Evolutionary conservation across 164 flowering plant genomes (phyloP).

Genomic region (Paratinospora sagittata): DNA sequence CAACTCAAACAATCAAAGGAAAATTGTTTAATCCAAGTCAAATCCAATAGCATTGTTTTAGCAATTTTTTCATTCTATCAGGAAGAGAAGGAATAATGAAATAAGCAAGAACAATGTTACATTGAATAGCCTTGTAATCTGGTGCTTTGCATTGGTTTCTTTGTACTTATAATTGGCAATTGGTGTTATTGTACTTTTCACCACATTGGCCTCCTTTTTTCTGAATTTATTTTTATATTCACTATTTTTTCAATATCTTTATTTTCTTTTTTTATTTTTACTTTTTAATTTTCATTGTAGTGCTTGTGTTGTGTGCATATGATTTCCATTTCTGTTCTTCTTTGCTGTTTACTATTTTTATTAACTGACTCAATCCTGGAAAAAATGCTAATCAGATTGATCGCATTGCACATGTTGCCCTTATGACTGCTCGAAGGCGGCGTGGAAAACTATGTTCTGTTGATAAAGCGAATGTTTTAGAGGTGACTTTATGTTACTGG

Average conservation of each 20-base stretch:
- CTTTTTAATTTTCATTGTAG: not conserved
- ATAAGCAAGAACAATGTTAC: too few species aligned
- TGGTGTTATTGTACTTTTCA: too few species aligned
- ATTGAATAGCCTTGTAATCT: too few species aligned
- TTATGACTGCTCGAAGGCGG: conserved; percentile 87
- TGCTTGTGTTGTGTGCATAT: not conserved
- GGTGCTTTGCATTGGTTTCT: too few species aligned
- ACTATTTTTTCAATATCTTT: not conserved
- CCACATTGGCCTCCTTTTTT: too few species aligned
- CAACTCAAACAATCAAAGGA: too few species aligned
- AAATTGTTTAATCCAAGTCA: too few species aligned
- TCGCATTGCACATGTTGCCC: conserved; percentile 93
- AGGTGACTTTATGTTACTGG: conserved; percentile 40
- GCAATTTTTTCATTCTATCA: too few species aligned
- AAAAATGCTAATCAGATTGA: conserved; percentile 49
- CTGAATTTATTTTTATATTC: too few species aligned
- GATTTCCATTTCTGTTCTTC: not conserved
- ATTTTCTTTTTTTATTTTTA: not conserved
- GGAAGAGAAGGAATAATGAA: too few species aligned
- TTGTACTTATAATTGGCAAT: too few species aligned
- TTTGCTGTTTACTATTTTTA: not conserved
- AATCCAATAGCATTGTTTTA: too few species aligned
- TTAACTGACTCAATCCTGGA: conserved; percentile 1
- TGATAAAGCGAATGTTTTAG: conserved; percentile 99
- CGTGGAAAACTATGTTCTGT: conserved; percentile 89